Evolutionary conservation across 176 grass and related monocot genomes (phyloP).

Genomic region (Coix lacrymajobi): DNA sequence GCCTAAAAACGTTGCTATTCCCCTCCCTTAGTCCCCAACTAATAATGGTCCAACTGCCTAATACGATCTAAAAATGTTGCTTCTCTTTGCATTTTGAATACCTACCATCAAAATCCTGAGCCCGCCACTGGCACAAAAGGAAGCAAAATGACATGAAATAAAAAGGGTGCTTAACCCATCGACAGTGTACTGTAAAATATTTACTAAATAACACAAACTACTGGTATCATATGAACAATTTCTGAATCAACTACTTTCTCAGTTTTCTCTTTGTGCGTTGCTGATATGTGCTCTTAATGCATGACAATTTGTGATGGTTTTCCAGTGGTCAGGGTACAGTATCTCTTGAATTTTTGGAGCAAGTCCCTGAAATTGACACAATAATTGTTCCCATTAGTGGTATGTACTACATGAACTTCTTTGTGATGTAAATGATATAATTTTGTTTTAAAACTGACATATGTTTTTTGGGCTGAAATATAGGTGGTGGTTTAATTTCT

Average conservation of each 20-base stretch:
- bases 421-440: background rate
- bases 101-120: too few species aligned
- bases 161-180: background rate
- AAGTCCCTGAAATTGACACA: constrained; percentile 62
- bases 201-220: background rate
- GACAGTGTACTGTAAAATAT: background rate
- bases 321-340: constrained; percentile 94
- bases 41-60: too few species aligned
- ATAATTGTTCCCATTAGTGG: constrained; percentile 94
- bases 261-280: background rate
- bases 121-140: background rate
- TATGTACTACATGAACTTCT: constrained; percentile 22
- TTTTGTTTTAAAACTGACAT: background rate
- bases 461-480: constrained; percentile 10
- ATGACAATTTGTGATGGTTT: constrained; percentile 27
- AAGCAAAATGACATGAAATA: background rate
- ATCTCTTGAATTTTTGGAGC: constrained; percentile 79
- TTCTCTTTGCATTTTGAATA: too few species aligned
- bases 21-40: too few species aligned
- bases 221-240: background rate
- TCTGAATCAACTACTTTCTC: background rate
- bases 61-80: too few species aligned
- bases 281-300: background rate
- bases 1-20: too few species aligned
- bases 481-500: constrained; percentile 91